Percentiles rank a stretch among this genome's conserved stretches.
phyloP scores from a whole-genome alignment of 495 filamentous ascomycete species.

The Glonium stellatum region DNA sequence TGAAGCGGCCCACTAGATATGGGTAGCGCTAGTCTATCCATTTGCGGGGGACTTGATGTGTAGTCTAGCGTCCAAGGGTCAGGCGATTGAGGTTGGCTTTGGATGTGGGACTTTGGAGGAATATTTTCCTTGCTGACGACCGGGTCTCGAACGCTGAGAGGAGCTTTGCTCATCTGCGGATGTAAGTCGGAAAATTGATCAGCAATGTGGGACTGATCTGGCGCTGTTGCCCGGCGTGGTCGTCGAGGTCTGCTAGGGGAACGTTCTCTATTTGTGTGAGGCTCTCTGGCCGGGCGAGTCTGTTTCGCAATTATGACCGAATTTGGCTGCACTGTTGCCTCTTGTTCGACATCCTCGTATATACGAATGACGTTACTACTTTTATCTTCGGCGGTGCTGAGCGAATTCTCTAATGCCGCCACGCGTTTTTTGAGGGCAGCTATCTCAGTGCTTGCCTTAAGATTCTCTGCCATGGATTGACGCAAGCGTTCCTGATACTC shows the following conservation, averaged over 20 bases:
- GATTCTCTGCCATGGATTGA: slow-evolving; percentile 25
- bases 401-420: slow-evolving; percentile 14
- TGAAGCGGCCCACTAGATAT: slow-evolving; percentile 13
- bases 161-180: slow-evolving; percentile 2
- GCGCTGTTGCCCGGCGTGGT: background rate
- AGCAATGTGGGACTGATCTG: background rate
- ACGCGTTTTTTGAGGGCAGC: slow-evolving; percentile 24
- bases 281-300: background rate
- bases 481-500: slow-evolving; percentile 27
- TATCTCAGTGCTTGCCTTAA: slow-evolving; percentile 21
- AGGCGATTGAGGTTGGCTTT: slow-evolving; percentile 17
- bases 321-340: background rate
- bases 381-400: slow-evolving; percentile 4
- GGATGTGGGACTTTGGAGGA: slow-evolving; percentile 17
- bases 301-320: background rate
- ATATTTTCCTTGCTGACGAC: slow-evolving; percentile 21
- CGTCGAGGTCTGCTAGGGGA: background rate
- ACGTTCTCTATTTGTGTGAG: background rate
- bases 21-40: slow-evolving; percentile 20
- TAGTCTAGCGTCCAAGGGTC: slow-evolving; percentile 18
- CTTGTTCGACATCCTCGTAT: slow-evolving; percentile 18
- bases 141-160: background rate
- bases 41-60: slow-evolving; percentile 13
- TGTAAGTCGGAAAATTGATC: slow-evolving; percentile 4
- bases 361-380: slow-evolving; percentile 17